Evolutionary conservation across 1,139 yeast species (phyloP).

Genomic region (Kurtzmaniella quercitrusa): DNA sequence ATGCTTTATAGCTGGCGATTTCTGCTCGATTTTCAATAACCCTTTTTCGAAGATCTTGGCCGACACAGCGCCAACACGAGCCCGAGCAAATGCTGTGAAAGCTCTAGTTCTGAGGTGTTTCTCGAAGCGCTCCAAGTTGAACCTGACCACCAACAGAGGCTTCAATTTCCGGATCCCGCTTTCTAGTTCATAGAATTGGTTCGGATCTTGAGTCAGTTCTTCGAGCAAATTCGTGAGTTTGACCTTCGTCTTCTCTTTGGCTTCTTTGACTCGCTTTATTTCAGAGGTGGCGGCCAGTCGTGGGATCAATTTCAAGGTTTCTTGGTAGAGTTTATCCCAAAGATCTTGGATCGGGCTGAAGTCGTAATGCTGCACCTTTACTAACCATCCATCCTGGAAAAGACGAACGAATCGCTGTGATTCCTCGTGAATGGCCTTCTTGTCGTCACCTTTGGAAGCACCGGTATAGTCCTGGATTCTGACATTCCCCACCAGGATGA

Average conservation of each 20-base stretch:
- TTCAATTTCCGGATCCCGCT: slow-evolving; percentile 41
- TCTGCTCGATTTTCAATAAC: slow-evolving; percentile 54
- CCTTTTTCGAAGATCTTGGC: slow-evolving; percentile 62
- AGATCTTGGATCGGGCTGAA: slow-evolving; percentile 49
- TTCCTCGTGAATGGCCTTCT: slow-evolving; percentile 22
- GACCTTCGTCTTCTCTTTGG: slow-evolving; percentile 55
- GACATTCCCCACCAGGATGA: slow-evolving; percentile 61
- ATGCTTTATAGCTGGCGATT: slow-evolving; percentile 39
- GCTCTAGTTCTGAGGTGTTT: slow-evolving; percentile 64
- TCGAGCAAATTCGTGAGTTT: slow-evolving; percentile 37
- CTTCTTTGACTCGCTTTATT: slow-evolving; percentile 60
- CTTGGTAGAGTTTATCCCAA: slow-evolving; percentile 52
- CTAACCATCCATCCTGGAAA: slow-evolving; percentile 56
- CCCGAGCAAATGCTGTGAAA: slow-evolving; percentile 57
- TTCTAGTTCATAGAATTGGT: slow-evolving; percentile 25
- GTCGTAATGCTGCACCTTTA: slow-evolving; percentile 32
- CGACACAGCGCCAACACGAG: slow-evolving; percentile 67
- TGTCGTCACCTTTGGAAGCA: slow-evolving; percentile 20
- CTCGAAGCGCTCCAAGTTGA: slow-evolving; percentile 65
- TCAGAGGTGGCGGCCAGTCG: slow-evolving; percentile 51
- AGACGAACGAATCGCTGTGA: slow-evolving; percentile 37
- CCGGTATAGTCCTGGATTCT: slow-evolving; percentile 56
- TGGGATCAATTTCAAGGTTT: slow-evolving; percentile 47
- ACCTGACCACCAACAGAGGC: slow-evolving; percentile 49
- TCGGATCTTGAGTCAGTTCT: slow-evolving; percentile 20